Evolutionary conservation across 345 rosid species (phyloP).

Genomic region (Acer saccharum): DNA sequence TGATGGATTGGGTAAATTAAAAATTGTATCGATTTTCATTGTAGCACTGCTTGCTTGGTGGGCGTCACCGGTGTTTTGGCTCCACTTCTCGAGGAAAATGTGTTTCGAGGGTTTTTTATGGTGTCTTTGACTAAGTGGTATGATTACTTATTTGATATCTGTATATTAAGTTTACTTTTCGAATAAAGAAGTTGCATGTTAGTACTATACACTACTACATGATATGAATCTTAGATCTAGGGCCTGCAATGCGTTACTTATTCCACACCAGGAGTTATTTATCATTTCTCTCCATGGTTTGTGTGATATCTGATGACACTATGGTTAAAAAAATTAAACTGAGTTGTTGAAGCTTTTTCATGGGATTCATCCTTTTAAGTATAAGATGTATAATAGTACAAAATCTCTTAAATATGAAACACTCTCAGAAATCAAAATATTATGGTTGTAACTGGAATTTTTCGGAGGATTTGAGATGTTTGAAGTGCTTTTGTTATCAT

Average conservation of each 20-base stretch:
- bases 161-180: slow-evolving; percentile 3
- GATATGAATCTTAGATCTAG: neutral
- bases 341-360: neutral
- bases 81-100: slow-evolving; percentile 90
- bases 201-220: neutral
- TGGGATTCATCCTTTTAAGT: neutral
- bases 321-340: neutral
- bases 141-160: slow-evolving; percentile 10
- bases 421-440: neutral
- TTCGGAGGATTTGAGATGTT: neutral
- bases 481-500: neutral
- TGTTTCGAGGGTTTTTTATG: slow-evolving; percentile 97
- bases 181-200: neutral
- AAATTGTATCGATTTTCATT: slow-evolving; percentile 17
- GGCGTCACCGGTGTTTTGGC: slow-evolving; percentile 89
- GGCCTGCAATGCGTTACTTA: neutral
- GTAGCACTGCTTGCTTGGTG: slow-evolving; percentile 87
- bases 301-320: neutral
- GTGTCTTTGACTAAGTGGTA: slow-evolving; percentile 94
- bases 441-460: neutral
- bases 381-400: neutral
- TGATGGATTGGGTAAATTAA: slow-evolving; percentile 3
- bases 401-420: neutral
- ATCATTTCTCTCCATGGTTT: slow-evolving; percentile 8
- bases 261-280: neutral